Percentiles rank a stretch among this genome's conserved stretches.
Conservation (phyloP, 495 filamentous ascomycete genomes). For the Penicillium ochrochloron region DNA sequence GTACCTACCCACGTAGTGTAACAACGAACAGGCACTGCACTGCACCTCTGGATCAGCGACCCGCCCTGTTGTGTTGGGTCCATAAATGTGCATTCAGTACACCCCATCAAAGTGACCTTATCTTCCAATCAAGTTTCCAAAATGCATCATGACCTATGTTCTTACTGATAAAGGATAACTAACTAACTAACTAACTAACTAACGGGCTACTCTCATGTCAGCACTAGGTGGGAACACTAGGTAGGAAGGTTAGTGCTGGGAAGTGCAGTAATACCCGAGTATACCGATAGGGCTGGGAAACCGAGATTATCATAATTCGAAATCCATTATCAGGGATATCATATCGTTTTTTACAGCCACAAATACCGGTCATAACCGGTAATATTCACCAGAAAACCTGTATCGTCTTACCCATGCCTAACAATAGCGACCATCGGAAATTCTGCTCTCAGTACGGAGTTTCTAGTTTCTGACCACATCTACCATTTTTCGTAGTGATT, state of each 20-base stretch:
- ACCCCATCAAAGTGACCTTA: slow-evolving; percentile 17
- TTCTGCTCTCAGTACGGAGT: neutral
- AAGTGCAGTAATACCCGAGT: neutral
- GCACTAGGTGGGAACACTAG: no score
- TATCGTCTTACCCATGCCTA: neutral
- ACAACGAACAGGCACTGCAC: slow-evolving; percentile 12
- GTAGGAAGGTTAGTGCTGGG: neutral
- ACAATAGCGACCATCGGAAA: neutral
- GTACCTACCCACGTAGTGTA: slow-evolving; percentile 15
- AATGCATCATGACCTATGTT: slow-evolving; percentile 6
- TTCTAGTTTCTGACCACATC: neutral
- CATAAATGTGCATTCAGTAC: slow-evolving; percentile 1
- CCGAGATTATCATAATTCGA: neutral
- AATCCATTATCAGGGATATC: neutral
- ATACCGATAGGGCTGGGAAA: slow-evolving; percentile 1
- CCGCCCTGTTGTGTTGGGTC: slow-evolving; percentile 8
- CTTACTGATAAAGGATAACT: neutral
- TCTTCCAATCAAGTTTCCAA: slow-evolving; percentile 17
- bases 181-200: neutral
- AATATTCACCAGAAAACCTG: neutral
- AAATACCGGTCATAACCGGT: slow-evolving; percentile 1
- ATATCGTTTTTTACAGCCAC: slow-evolving; percentile 4
- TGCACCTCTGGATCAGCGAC: slow-evolving; percentile 14
- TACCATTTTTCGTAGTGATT: neutral
- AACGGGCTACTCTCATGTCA: neutral